phyloP scores from a whole-genome alignment of 495 filamentous ascomycete genomes.

The Penicillium daleae region DNA sequence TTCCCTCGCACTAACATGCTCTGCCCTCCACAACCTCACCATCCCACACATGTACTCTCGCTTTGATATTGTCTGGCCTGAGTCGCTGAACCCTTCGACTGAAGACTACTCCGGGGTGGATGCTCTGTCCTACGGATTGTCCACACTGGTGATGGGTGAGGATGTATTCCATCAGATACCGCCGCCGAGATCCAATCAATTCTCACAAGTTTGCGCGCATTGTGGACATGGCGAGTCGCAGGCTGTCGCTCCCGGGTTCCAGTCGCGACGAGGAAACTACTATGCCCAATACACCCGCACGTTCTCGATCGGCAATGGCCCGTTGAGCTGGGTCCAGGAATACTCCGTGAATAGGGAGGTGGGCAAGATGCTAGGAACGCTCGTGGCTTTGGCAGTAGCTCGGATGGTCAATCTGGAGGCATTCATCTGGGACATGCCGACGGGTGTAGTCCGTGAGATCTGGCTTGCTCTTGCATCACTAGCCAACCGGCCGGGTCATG shows the following conservation, averaged over 20 bases:
- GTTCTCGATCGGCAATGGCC: slow-evolving; percentile 91
- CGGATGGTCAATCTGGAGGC: slow-evolving; percentile 89
- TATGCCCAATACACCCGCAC: slow-evolving; percentile 86
- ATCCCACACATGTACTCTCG: slow-evolving; percentile 88
- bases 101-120: slow-evolving; percentile 79
- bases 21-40: slow-evolving; percentile 77
- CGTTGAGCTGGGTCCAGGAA: slow-evolving; percentile 78
- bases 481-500: slow-evolving; percentile 60
- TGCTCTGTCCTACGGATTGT: slow-evolving; percentile 87
- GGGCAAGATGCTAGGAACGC: slow-evolving; percentile 90
- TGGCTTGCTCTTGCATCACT: slow-evolving; percentile 83
- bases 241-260: slow-evolving; percentile 12
- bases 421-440: slow-evolving; percentile 97
- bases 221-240: slow-evolving; percentile 42
- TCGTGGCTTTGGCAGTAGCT: slow-evolving; percentile 83
- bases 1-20: slow-evolving; percentile 80
- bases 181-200: slow-evolving; percentile 7
- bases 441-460: slow-evolving; percentile 82
- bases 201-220: slow-evolving; percentile 32
- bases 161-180: slow-evolving; percentile 62
- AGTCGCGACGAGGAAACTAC: slow-evolving; percentile 66
- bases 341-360: slow-evolving; percentile 88
- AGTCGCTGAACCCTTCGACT: slow-evolving; percentile 58
- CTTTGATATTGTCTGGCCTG: slow-evolving; percentile 95
- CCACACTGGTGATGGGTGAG: slow-evolving; percentile 81